Conservation (phyloP, 2,329 filamentous ascomycete species). For the Ascochyta lentis region DNA sequence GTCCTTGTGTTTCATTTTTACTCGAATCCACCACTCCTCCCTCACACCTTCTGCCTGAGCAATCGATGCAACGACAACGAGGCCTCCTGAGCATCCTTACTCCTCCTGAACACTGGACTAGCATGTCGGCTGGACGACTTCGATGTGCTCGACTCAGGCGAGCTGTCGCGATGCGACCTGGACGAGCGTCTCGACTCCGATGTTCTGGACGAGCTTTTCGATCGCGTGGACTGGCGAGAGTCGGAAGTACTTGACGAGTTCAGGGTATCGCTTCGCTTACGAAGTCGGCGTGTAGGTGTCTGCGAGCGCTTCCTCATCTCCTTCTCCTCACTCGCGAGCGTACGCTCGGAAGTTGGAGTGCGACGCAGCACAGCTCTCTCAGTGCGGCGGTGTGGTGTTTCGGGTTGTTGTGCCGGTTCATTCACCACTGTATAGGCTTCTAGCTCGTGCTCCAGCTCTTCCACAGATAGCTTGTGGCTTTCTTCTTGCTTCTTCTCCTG, state of each 20-base stretch:
- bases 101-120: conserved; percentile 5
- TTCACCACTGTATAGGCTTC: conserved; percentile 4
- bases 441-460: conserved; percentile 9
- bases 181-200: conserved; percentile 11
- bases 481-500: conserved; percentile 4
- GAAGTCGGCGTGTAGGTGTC: conserved; percentile 17
- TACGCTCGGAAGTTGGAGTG: conserved; percentile 12
- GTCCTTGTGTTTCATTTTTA: neutral
- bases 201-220: conserved; percentile 6
- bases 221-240: conserved; percentile 11
- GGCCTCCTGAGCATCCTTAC: conserved; percentile 10
- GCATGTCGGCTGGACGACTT: conserved; percentile 15
- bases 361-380: conserved; percentile 1
- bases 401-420: conserved; percentile 1
- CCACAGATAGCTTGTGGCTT: conserved; percentile 5
- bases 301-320: conserved; percentile 14
- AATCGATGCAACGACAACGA: conserved; percentile 14
- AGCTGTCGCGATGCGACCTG: conserved; percentile 11
- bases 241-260: conserved; percentile 24
- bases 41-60: conserved; percentile 14
- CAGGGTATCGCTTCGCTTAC: conserved; percentile 33
- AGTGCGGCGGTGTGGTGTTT: conserved; percentile 9
- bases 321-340: conserved; percentile 8
- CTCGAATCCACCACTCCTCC: neutral
- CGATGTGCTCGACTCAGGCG: conserved; percentile 12